These are phyloP conservation scores for Monosporascus sp. DNA, from an alignment of 2,329 filamentous ascomycete species.

Conservation along the genomic window DNA sequence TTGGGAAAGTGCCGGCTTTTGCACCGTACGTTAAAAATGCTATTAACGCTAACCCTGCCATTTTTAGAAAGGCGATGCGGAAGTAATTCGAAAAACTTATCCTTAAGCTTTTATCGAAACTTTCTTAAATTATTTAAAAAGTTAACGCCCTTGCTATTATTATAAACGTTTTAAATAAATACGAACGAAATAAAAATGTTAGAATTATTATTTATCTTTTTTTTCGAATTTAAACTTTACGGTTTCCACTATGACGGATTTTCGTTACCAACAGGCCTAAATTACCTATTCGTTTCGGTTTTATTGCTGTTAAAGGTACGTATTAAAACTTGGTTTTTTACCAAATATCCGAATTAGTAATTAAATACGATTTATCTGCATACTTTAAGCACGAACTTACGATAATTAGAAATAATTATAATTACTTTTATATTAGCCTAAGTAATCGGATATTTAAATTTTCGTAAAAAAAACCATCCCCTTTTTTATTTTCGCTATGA, in stretches of 20 bases:
- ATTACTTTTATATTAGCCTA: conserved; percentile 26
- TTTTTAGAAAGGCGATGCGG: conserved; percentile 21
- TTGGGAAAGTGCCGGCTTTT: conserved; percentile 20
- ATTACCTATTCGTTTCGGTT: conserved; percentile 31
- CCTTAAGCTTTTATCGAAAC: conserved; percentile 25
- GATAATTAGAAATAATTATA: conserved; percentile 22
- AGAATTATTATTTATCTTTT: conserved; percentile 23
- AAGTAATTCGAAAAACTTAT: conserved; percentile 40
- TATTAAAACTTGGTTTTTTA: conserved; percentile 29
- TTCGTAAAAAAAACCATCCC: conserved; percentile 16
- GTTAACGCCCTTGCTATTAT: conserved; percentile 18
- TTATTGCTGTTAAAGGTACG: conserved; percentile 17
- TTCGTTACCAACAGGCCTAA: conserved; percentile 41
- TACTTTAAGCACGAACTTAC: conserved; percentile 29
- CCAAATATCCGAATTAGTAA: conserved; percentile 21
- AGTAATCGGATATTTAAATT: conserved; percentile 3
- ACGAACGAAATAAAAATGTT: conserved; percentile 23
- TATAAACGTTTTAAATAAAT: conserved; percentile 31
- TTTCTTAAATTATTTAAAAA: neutral
- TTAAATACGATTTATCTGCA: conserved; percentile 32
- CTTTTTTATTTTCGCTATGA: conserved; percentile 27
- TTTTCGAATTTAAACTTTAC: conserved; percentile 10
- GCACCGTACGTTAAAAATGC: conserved; percentile 19
- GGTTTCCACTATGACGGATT: conserved; percentile 20
- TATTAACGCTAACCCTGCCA: conserved; percentile 25